Conservation (phyloP, 2,329 filamentous ascomycete species). For the Xylariaceae sp. region DNA sequence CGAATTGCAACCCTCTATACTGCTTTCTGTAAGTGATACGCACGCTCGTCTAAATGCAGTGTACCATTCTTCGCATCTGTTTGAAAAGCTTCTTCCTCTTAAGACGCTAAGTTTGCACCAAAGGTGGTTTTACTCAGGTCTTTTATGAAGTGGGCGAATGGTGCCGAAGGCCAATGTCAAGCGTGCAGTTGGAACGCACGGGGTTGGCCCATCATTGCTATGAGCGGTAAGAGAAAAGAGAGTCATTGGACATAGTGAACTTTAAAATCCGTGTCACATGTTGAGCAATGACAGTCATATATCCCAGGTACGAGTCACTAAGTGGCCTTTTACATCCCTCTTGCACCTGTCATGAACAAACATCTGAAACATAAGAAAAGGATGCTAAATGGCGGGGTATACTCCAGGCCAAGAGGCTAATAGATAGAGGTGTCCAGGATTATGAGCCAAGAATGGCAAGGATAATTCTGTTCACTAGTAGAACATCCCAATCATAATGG, state of each 20-base stretch:
- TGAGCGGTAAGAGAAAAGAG: neutral
- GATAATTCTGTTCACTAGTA: neutral
- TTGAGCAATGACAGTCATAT: constrained; percentile 9
- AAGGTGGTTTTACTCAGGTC: no score
- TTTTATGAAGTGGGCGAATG: no score
- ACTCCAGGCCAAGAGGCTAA: constrained; percentile 2
- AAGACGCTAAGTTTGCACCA: no score
- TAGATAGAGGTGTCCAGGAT: neutral
- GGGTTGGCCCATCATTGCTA: constrained; percentile 7
- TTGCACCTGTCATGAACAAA: neutral
- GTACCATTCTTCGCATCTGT: constrained; percentile 1
- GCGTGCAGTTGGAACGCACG: no score
- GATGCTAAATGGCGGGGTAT: constrained; percentile 26
- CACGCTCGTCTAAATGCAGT: constrained; percentile 20
- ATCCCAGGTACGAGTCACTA: neutral
- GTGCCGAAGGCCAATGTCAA: no score
- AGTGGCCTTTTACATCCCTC: neutral
- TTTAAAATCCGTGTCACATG: neutral
- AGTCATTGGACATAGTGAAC: neutral
- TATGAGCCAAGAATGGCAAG: constrained; percentile 12
- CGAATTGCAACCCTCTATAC: constrained; percentile 21
- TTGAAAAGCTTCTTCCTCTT: no score
- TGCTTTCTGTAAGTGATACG: constrained; percentile 20
- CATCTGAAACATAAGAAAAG: constrained; percentile 24
- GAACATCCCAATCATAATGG: constrained; percentile 8